These are phyloP conservation scores for Penicillium steckii DNA, from an alignment of 495 filamentous ascomycete genomes.

Conservation along the genomic window DNA sequence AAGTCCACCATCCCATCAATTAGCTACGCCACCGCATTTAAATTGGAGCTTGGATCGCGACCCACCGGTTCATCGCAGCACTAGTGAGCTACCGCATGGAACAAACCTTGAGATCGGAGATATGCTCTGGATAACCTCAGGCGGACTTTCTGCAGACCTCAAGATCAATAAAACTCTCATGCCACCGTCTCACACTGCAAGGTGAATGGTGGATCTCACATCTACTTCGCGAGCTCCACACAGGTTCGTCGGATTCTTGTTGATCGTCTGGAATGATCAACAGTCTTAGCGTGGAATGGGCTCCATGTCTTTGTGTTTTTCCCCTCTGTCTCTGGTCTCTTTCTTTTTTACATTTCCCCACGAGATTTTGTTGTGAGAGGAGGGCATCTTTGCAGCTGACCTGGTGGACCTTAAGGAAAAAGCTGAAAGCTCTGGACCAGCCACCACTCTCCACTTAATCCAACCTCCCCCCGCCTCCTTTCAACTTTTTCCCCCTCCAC, in stretches of 20 bases:
- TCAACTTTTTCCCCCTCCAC: background rate
- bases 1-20: no score
- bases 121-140: background rate
- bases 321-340: background rate
- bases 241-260: slow-evolving; percentile 6
- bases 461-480: slow-evolving; percentile 3
- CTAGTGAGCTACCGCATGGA: background rate
- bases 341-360: background rate
- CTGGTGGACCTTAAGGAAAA: background rate
- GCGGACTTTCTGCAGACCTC: no score
- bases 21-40: background rate
- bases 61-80: slow-evolving; percentile 14
- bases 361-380: background rate
- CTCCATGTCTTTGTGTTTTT: slow-evolving; percentile 14
- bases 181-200: no score
- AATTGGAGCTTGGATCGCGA: slow-evolving; percentile 6
- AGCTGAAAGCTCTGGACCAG: background rate
- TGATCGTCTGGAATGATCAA: slow-evolving; percentile 27
- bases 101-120: background rate
- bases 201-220: no score
- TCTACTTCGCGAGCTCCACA: no score
- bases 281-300: slow-evolving; percentile 19
- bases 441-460: background rate
- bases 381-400: background rate
- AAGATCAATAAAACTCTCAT: background rate